Percentiles rank a stretch among this genome's conserved stretches.
Evolutionary conservation across 768 basidiomycete genomes (phyloP).

Genomic region (Filobasidium floriforme): DNA sequence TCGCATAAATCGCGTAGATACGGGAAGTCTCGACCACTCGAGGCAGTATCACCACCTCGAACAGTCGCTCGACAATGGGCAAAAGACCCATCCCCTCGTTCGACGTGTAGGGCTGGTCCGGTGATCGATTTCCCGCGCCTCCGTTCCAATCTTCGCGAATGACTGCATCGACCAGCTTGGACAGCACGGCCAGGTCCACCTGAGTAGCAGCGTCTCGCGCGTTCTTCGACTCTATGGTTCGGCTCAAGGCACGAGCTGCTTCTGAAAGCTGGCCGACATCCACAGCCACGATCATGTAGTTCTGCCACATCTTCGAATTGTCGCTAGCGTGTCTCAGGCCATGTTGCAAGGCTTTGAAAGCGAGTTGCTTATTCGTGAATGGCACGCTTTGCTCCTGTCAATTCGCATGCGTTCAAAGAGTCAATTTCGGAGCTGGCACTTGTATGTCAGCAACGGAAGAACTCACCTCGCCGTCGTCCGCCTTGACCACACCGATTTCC

Average conservation of each 20-base stretch:
- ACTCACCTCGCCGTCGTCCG: constrained; percentile 14
- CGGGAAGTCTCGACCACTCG: constrained; percentile 64
- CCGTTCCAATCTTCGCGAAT: constrained; percentile 51
- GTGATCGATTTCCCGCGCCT: constrained; percentile 29
- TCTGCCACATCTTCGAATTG: constrained; percentile 97
- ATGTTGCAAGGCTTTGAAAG: constrained; percentile 84
- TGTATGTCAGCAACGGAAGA: background rate
- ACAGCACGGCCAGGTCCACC: constrained; percentile 80
- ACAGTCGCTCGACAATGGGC: constrained; percentile 61
- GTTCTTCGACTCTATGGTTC: constrained; percentile 61
- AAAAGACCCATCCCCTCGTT: constrained; percentile 64
- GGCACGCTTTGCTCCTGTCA: constrained; percentile 33
- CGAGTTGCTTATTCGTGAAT: constrained; percentile 64
- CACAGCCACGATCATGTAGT: constrained; percentile 88
- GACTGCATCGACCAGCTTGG: constrained; percentile 79
- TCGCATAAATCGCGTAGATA: constrained; percentile 74
- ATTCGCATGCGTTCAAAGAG: no score
- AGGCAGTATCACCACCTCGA: constrained; percentile 72
- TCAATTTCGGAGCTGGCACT: background rate
- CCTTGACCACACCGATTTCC: constrained; percentile 1
- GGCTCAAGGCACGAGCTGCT: constrained; percentile 69
- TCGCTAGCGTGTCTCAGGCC: constrained; percentile 76
- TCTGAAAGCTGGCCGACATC: constrained; percentile 90
- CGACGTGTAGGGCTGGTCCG: constrained; percentile 46
- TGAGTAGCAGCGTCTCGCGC: constrained; percentile 48